phyloP scores from a whole-genome alignment of 306 rosid genomes.

The Acmispon strigosus region DNA sequence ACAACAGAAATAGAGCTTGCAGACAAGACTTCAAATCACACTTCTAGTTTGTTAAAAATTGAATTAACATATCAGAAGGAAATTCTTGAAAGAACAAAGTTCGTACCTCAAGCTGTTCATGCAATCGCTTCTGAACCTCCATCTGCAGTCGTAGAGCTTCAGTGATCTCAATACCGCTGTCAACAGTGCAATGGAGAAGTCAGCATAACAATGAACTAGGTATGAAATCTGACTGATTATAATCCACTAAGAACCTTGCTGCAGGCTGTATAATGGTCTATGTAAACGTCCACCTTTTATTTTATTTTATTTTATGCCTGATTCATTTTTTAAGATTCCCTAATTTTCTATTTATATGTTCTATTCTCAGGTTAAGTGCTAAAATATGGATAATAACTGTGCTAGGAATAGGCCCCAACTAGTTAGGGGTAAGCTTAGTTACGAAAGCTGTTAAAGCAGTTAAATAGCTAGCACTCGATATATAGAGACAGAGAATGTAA shows the following conservation, averaged over 20 bases:
- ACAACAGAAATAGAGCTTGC: conserved; percentile 19
- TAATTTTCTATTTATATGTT: conserved; percentile 1
- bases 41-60: conserved; percentile 5
- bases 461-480: not conserved
- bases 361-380: conserved; percentile 4
- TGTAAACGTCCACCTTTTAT: not conserved
- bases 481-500: not conserved
- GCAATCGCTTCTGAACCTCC: conserved; percentile 98
- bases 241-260: not conserved
- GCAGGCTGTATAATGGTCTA: not conserved
- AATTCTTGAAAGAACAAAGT: conserved; percentile 15
- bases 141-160: conserved; percentile 98
- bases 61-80: conserved; percentile 12
- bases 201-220: conserved; percentile 7
- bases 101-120: conserved; percentile 94
- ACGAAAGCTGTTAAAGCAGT: not conserved
- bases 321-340: not conserved
- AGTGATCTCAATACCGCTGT: conserved; percentile 88
- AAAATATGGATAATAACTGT: not conserved
- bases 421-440: not conserved
- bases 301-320: not conserved
- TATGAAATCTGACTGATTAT: not conserved
- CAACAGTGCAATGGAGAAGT: conserved; percentile 17
- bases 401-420: not conserved
- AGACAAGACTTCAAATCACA: conserved; percentile 8